These are phyloP conservation scores for Gracilaria gracilis DNA, from an alignment of 23 red algal genomes.

Conservation along the genomic window DNA sequence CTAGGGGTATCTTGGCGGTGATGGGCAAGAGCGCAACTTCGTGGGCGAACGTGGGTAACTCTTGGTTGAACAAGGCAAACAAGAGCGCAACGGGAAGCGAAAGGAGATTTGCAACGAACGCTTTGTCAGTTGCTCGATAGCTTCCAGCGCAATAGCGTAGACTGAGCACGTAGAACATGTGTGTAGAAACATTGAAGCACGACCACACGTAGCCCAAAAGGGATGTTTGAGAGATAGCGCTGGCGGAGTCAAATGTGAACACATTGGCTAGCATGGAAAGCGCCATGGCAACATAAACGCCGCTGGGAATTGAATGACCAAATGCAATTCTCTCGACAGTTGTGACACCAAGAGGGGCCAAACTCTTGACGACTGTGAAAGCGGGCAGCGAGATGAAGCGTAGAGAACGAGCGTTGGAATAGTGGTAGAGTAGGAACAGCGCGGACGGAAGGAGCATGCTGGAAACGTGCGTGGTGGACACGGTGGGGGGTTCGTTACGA, in stretches of 20 bases:
- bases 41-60: constrained; percentile 44
- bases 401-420: constrained; percentile 68
- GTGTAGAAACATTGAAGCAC: constrained; percentile 53
- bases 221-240: constrained; percentile 60
- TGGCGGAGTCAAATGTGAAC: constrained; percentile 72
- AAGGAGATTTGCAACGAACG: constrained; percentile 67
- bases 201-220: constrained; percentile 58
- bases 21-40: constrained; percentile 29
- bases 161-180: constrained; percentile 61
- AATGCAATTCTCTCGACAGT: constrained; percentile 64
- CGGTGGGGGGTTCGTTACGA: constrained; percentile 21
- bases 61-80: constrained; percentile 53
- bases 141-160: constrained; percentile 56
- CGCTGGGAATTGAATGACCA: constrained; percentile 47
- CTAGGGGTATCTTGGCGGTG: constrained; percentile 24
- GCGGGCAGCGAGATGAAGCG: constrained; percentile 72
- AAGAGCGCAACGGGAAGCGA: constrained; percentile 50
- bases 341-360: constrained; percentile 59
- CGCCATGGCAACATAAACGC: constrained; percentile 56
- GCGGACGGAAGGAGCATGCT: constrained; percentile 57
- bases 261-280: constrained; percentile 62
- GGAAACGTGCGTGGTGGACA: constrained; percentile 20
- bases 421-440: constrained; percentile 72
- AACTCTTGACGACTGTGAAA: constrained; percentile 71
- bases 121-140: constrained; percentile 66